Percentiles rank a stretch among this genome's conserved stretches.
Conservation (phyloP, 768 basidiomycete species). For the Calocybe cyanea region DNA sequence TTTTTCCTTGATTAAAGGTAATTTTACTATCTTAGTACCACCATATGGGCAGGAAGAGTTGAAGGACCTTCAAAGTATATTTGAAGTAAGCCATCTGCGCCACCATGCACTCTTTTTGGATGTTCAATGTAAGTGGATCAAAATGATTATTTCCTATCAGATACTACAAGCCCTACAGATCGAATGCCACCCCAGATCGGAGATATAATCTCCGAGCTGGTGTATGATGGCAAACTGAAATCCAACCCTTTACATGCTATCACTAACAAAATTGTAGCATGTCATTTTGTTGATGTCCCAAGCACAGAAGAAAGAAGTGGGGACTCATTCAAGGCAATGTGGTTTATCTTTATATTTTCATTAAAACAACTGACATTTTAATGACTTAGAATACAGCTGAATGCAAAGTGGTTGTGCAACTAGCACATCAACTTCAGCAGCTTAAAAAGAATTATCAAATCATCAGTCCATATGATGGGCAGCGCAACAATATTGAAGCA, state of each 20-base stretch:
- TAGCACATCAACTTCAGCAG: constrained; percentile 55
- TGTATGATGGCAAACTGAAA: constrained; percentile 60
- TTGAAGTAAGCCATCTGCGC: constrained; percentile 66
- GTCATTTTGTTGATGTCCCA: constrained; percentile 60
- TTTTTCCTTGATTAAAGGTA: constrained; percentile 13
- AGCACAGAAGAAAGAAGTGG: constrained; percentile 31
- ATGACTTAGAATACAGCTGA: constrained; percentile 56
- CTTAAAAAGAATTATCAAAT: constrained; percentile 51
- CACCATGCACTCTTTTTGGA: constrained; percentile 52
- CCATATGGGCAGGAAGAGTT: constrained; percentile 75
- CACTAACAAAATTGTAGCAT: constrained; percentile 40
- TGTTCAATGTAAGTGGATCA: constrained; percentile 63
- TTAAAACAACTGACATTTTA: not conserved
- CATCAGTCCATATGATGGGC: constrained; percentile 81
- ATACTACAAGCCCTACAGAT: constrained; percentile 52
- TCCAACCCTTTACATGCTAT: constrained; percentile 52
- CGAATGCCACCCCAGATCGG: constrained; percentile 85
- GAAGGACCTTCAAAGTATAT: constrained; percentile 64
- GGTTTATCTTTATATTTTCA: constrained; percentile 5
- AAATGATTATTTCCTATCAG: not conserved
- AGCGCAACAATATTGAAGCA: constrained; percentile 56
- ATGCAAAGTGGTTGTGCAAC: constrained; percentile 46
- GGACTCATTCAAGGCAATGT: constrained; percentile 37
- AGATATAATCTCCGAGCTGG: constrained; percentile 58
- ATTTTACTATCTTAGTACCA: constrained; percentile 49